Percentiles rank a stretch among this genome's conserved stretches.
These are phyloP conservation scores for Microcyclospora pomicola DNA, from an alignment of 2,329 filamentous ascomycete species.

Conservation along the genomic window DNA sequence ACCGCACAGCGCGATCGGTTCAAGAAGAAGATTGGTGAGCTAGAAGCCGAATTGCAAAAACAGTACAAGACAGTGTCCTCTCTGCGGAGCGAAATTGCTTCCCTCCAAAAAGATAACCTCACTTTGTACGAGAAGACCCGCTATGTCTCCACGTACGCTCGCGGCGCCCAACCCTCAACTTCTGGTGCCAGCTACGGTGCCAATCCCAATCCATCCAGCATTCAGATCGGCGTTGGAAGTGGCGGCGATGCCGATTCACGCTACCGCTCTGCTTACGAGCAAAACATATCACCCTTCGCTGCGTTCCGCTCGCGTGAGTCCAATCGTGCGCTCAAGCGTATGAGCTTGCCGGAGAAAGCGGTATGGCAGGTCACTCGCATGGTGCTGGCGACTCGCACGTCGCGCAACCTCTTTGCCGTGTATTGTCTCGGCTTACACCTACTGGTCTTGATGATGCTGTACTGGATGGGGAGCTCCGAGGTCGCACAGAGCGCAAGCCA, in stretches of 20 bases:
- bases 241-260: constrained; percentile 44
- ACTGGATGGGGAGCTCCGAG: constrained; percentile 62
- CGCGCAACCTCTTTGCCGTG: constrained; percentile 81
- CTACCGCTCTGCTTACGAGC: constrained; percentile 86
- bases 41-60: constrained; percentile 82
- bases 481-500: constrained; percentile 48
- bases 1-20: constrained; percentile 95
- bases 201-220: constrained; percentile 63
- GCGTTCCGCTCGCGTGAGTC: constrained; percentile 91
- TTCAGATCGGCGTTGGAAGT: constrained; percentile 36
- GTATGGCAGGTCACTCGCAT: constrained; percentile 85
- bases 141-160: constrained; percentile 87
- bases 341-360: constrained; percentile 80
- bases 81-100: constrained; percentile 77
- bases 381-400: constrained; percentile 77
- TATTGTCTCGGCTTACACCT: constrained; percentile 85
- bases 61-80: constrained; percentile 70
- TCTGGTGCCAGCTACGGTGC: constrained; percentile 45
- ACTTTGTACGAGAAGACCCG: constrained; percentile 95
- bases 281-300: constrained; percentile 88
- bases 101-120: constrained; percentile 89
- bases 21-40: constrained; percentile 84
- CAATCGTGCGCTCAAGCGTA: constrained; percentile 76
- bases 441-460: constrained; percentile 74
- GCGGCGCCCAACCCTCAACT: constrained; percentile 42